Base-by-base conservation (phyloP, 75 land plant species). In the Picea sitchensis region DNA sequence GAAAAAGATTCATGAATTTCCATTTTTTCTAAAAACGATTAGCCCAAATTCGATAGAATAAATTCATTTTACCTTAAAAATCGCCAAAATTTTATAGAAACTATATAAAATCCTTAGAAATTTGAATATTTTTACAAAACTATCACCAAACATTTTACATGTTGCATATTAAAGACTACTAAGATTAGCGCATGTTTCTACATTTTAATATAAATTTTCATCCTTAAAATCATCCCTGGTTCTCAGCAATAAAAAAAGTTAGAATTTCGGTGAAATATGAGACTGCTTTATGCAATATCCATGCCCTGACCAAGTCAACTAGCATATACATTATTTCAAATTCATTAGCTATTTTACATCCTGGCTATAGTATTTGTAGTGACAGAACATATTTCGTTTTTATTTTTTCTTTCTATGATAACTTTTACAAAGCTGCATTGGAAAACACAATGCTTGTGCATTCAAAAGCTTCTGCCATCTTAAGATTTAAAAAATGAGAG, bases 401-500 rank as follows among this genome's bases (percentile, higher is more conserved):
- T 17, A 21, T 18, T 36, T 41, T 69, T 69, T 69, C 47, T 51
- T 51, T 51, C 73, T 31, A n/a, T 20, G 73, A 41, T 44, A 47
- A 71, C 44, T 44, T 67, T 38, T 47, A 71, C 44, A 38, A 20
- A 18, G 11, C 11, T 44, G 73, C 54, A 38, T 71, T 67, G n/a
- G 26, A 71, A 71, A 38, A 26, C 23, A 71, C 26, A 71, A 11
- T 44, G 73, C 73, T 71, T 41, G 54, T 41, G 47, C 73, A 69
- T 41, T 69, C 21, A 41, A 36, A 18, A 71, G 47, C 8, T 71
- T 44, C 54, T 51, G 54, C 8, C 54, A 51, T 51, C 1, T 51
- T 51, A 71, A 5, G n/a, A 20, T 18, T 71, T 8, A 69, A 44
- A 71, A 47, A 34, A 71, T 18, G 0, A 20, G 51, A 44, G 21